Evolutionary conservation across 257 asterid genomes (phyloP).

Genomic region (Ilex asprella): DNA sequence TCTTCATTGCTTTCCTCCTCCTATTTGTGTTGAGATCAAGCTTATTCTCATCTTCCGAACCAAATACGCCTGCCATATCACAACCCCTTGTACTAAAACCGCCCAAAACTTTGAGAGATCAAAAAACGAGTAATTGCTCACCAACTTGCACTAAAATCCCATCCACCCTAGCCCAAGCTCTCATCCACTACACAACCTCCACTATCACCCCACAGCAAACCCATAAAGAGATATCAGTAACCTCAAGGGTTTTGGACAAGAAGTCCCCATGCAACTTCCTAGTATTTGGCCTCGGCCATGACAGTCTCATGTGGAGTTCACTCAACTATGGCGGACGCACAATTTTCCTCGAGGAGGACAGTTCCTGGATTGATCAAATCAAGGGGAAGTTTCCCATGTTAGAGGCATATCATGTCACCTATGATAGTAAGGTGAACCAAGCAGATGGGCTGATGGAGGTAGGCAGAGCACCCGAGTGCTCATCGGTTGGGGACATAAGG

Average conservation of each 20-base stretch:
- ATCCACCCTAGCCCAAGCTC: constrained; percentile 41
- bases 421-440: constrained; percentile 54
- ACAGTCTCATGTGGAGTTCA: constrained; percentile 87
- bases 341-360: constrained; percentile 74
- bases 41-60: constrained; percentile 19
- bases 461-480: constrained; percentile 71
- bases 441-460: constrained; percentile 49
- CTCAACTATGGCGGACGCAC: constrained; percentile 81
- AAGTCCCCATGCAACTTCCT: constrained; percentile 78
- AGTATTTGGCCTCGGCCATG: constrained; percentile 82
- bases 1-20: constrained; percentile 18
- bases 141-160: constrained; percentile 56
- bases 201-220: constrained; percentile 83
- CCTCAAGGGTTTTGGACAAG: constrained; percentile 43
- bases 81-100: constrained; percentile 11
- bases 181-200: constrained; percentile 76
- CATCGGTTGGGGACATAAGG: constrained; percentile 43
- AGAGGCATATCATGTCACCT: constrained; percentile 57
- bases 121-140: constrained; percentile 18
- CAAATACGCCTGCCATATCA: constrained; percentile 2
- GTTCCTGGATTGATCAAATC: constrained; percentile 67
- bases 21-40: constrained; percentile 39
- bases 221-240: constrained; percentile 53
- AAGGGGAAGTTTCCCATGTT: constrained; percentile 62
- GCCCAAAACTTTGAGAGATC: neutral